Base-by-base conservation (phyloP, 2,329 filamentous ascomycete genomes). In the Escovopsis weberi region DNA sequence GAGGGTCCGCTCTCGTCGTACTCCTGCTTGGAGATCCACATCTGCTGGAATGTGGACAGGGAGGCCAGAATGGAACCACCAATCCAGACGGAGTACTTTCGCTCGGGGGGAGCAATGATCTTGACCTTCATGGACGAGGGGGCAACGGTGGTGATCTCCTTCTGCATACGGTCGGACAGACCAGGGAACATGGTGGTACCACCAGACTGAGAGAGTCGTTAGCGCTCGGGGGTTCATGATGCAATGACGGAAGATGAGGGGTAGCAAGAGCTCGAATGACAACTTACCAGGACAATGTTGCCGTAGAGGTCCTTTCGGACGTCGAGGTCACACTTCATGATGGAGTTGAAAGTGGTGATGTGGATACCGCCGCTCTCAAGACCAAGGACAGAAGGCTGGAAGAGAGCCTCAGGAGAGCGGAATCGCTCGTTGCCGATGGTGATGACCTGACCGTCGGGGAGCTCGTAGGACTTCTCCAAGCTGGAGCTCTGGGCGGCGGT, bases 11-110 rank as follows among this genome's bases (percentile, higher is more conserved):
- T 91, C 86, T 96, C 91, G 77, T 98, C 91, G 82, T 96, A 96
- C 79, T 96, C 89, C 77, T 98, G 91, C 87, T 98, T 98, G 62
- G 91, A 98, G 82, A 98, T 96, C 91, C 91, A 98, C 91, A 98
- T 98, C 77, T 98, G 91, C 80, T 98, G 91, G 89, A 98, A 98
- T 71, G 91, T 98, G 58, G 91, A 98, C 62, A 98, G 85, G 53
- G 91, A 98, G 59, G 91, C 91, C 64, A 98, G 75, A 74, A 98
- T 98, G 70, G 91, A 98, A 80, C 91, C 91, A 91, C 91, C 91
- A 69, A 98, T 98, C 91, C 91, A 98, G 78, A 98, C 91, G 53
- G 91, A 96, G 86, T 98, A 98, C 81, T 98, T 98, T 74, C 91
- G 86, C 85, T 98, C 91, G 57, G 91, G 91, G 59, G 91, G 91